A percentile compares a stretch with the other conserved stretches of the same genome.
phyloP scores from a whole-genome alignment of 345 rosid genomes.

The Psidium guajava region DNA sequence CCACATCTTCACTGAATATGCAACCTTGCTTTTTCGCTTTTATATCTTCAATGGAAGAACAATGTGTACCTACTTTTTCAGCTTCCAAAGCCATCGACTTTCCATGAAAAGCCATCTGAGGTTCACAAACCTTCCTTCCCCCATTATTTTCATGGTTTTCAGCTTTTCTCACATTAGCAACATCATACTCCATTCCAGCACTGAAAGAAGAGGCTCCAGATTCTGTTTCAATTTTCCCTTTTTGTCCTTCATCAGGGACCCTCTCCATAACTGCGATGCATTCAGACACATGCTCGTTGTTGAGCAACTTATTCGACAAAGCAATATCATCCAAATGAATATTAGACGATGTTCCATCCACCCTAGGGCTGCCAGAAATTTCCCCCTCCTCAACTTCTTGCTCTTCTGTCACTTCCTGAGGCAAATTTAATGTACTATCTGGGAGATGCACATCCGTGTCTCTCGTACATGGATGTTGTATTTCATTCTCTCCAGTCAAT shows the following conservation, averaged over 20 bases:
- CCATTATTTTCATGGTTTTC: constrained; percentile 2
- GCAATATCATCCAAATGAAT: not conserved
- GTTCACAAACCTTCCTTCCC: constrained; percentile 3
- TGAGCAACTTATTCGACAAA: not conserved
- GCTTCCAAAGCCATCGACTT: constrained; percentile 1
- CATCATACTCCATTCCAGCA: not conserved
- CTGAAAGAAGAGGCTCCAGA: not conserved
- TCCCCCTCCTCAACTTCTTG: constrained; percentile 6
- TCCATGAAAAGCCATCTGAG: constrained; percentile 8
- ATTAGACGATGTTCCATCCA: not conserved
- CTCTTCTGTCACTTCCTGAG: not conserved
- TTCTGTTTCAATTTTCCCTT: not conserved
- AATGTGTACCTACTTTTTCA: not conserved
- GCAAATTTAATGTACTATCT: not conserved
- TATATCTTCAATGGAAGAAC: not conserved
- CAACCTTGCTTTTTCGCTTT: not conserved
- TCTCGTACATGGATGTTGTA: not conserved
- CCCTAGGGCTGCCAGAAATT: not conserved
- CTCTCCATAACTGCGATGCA: not conserved
- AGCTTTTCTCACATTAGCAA: not conserved
- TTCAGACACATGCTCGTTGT: not conserved
- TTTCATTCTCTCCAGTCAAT: not conserved
- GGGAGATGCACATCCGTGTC: not conserved
- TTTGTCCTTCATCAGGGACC: not conserved
- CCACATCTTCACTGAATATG: not conserved